Percentiles rank a stretch among this genome's conserved stretches.
phyloP scores from a whole-genome alignment of 1,284 basidiomycete species.

The Melampsora abietis-canadensis region DNA sequence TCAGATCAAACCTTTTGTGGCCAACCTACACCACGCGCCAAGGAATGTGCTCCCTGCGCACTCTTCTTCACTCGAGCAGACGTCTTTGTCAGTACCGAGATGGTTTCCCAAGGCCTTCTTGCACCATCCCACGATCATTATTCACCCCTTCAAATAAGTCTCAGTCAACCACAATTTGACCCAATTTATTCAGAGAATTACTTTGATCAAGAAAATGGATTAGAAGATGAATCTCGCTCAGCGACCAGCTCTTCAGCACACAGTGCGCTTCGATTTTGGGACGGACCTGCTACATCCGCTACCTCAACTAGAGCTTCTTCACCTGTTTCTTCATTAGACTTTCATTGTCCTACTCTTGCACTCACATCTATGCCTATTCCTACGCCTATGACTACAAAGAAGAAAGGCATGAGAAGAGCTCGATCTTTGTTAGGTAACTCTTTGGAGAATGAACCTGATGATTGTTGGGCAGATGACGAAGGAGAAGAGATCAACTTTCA shows the following conservation, averaged over 20 bases:
- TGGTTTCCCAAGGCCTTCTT: constrained; percentile 12
- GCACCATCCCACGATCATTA: constrained; percentile 1
- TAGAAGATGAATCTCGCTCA: background rate
- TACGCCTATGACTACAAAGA: background rate
- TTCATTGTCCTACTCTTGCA: background rate
- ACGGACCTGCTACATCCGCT: constrained; percentile 3
- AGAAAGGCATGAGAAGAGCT: constrained; percentile 1
- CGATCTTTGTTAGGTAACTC: background rate
- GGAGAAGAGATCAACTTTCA: background rate
- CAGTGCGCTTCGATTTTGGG: background rate
- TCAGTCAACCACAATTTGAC: background rate
- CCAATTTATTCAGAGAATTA: background rate
- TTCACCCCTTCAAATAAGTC: background rate
- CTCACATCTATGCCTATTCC: background rate
- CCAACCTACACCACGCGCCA: constrained; percentile 10
- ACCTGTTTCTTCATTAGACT: constrained; percentile 21
- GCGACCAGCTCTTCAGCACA: background rate
- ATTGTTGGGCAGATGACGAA: constrained; percentile 8
- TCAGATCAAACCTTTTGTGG: constrained; percentile 5
- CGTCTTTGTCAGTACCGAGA: constrained; percentile 35
- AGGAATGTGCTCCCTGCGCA: constrained; percentile 29
- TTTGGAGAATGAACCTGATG: background rate
- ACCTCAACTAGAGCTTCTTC: constrained; percentile 31
- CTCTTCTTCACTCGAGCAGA: constrained; percentile 27
- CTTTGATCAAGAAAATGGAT: background rate